These are phyloP conservation scores for Saitozyma sp. DNA, from an alignment of 768 basidiomycete genomes.

Conservation along the genomic window DNA sequence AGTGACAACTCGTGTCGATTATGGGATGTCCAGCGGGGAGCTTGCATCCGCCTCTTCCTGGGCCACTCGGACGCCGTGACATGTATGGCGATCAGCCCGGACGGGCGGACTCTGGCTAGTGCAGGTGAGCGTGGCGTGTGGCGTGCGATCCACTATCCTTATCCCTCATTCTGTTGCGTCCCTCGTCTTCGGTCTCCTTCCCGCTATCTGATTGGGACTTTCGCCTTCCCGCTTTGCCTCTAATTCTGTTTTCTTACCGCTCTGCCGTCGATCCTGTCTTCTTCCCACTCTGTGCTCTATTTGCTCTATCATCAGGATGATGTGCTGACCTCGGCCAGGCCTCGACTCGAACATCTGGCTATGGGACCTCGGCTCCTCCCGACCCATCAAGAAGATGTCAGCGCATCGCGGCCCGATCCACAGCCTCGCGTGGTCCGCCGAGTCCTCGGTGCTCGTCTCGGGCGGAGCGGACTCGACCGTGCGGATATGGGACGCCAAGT, in stretches of 20 bases:
- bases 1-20: conserved; percentile 93
- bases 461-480: conserved; percentile 95
- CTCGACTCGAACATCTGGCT: conserved; percentile 74
- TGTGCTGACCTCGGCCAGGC: conserved; percentile 62
- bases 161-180: no score
- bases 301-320: not conserved
- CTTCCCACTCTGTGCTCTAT: not conserved
- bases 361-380: conserved; percentile 96
- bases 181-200: conserved; percentile 21
- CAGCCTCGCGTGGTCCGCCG: conserved; percentile 85
- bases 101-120: conserved; percentile 89
- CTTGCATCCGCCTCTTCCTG: conserved; percentile 90
- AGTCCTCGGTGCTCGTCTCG: conserved; percentile 85
- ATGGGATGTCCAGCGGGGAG: conserved; percentile 97
- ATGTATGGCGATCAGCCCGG: conserved; percentile 83
- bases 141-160: not conserved
- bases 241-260: not conserved
- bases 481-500: conserved; percentile 95
- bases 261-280: not conserved
- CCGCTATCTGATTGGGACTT: conserved; percentile 1
- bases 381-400: conserved; percentile 91
- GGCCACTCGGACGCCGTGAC: conserved; percentile 90
- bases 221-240: conserved; percentile 7
- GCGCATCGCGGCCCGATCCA: conserved; percentile 89
- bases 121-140: conserved; percentile 60